Base-by-base conservation (phyloP, 2,329 filamentous ascomycete species). In the Diplodia mutila region DNA sequence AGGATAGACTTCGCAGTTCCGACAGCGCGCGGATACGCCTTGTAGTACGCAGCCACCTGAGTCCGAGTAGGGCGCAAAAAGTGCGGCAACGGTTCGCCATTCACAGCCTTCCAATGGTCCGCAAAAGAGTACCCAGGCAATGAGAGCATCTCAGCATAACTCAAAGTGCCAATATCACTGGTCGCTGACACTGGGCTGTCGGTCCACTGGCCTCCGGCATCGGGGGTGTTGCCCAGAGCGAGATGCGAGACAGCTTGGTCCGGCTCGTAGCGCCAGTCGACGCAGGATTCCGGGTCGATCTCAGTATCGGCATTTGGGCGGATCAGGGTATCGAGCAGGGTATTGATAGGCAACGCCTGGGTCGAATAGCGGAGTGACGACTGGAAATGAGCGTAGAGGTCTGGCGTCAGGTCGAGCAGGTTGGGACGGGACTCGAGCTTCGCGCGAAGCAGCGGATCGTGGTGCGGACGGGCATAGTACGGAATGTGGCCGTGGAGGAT, bases 401-500 rank as follows among this genome's bases (percentile, higher is more conserved):
- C 81, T 70, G 71, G 84, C 73, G 75, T 85, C 74, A 74, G 79
- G 63, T 83, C 76, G 14, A 88, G 80, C 3, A 88, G 78, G 57
- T 82, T 80, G 6, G 82, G 71, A 2, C 77, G 70, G 61, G 79
- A 75, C 57, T 78, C 79, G n/a, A 89, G 78, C 71, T 87, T 88
- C 49, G 80, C 75, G 73, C 88, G 82, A 8, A 89, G 80, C 23
- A 88, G 78, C 34, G 80, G 76, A 75, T 89, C 87, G 42, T 86
- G 85, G 76, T 89, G 87, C 42, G 83, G 83, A 65, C 81, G 77
- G 46, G 81, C 77, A 72, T 89, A 89, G 73, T 82, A 84, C 5
- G 87, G 87, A 65, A 87, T 79, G 72, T 88, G 81, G 46, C 87
- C 87, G 75, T 89, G 86, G 32, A 89, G 82, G 52, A 89, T 87